Evolutionary conservation across 805 yeast genomes (phyloP), one percentile per base, ranked within the genome.

Genomic region (Lipomyces yamadae): DNA sequence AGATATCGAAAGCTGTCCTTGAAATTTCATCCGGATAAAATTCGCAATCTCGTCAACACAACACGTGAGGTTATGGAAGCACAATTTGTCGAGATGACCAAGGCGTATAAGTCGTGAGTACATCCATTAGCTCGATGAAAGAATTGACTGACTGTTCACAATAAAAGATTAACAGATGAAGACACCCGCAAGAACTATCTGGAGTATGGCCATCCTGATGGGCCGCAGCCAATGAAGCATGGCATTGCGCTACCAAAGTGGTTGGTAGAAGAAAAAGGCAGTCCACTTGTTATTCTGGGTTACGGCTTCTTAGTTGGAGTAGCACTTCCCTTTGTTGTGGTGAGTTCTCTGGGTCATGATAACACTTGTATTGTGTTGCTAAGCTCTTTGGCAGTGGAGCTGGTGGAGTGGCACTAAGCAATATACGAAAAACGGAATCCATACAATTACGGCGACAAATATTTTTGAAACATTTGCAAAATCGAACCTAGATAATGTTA

Each of bases 171-270:
- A 70, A 96, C 99, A 13, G 98, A 95, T 78, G 97, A 91, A 72
- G 84, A 82, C 10, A 87, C 91, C 2, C 89, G 86, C 73, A 91
- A 90, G 72, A 95, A 95, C 76, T 92, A 85, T 77, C 81, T 88
- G 73, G 88, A 86, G 73, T 95, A 89, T 75, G 99, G 99, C 60
- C 97, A 96, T 76, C 99, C 99, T 3, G 99, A 95, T 80, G 99
- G 99, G 55, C 97, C 96, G 54, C 97, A 91, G 78, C 91, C 91
- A 34, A 83, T 89, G 24, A 81, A 89, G 29, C 97, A 92, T 76
- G 99, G 99, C 69, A 92, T 95, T 77, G 99, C 98, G 0, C 80
- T 95, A 71, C 99, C 99, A 39, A 88, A 89, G 76, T 92, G 91
- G 79, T 82, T 95, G 68, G 90, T 96, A 37, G 97, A 92, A 70